Percentiles rank a stretch among this genome's conserved stretches.
Evolutionary conservation across 345 rosid genomes (phyloP).

Genomic region (Salix koriyanagi): DNA sequence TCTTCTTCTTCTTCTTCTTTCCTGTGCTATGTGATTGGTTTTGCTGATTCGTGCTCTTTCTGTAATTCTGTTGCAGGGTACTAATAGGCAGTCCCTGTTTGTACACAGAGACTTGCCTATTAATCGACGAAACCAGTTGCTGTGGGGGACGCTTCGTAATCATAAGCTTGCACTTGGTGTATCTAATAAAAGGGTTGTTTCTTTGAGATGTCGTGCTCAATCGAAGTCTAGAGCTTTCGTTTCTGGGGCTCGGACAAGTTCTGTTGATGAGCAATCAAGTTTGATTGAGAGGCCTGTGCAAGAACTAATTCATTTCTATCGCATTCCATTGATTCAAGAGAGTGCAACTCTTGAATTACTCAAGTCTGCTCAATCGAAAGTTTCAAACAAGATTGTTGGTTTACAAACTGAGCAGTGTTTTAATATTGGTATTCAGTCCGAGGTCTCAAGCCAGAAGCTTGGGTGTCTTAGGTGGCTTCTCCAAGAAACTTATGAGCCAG

Average conservation of each 20-base stretch:
- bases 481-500: slow-evolving; percentile 86
- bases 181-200: slow-evolving; percentile 15
- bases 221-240: slow-evolving; percentile 49
- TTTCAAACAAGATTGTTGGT: slow-evolving; percentile 62
- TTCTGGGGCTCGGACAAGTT: slow-evolving; percentile 29
- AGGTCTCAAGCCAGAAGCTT: slow-evolving; percentile 48
- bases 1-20: not conserved
- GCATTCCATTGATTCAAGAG: slow-evolving; percentile 74
- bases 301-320: slow-evolving; percentile 65
- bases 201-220: slow-evolving; percentile 52
- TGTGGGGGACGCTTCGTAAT: slow-evolving; percentile 14
- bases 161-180: not conserved
- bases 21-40: not conserved
- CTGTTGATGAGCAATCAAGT: slow-evolving; percentile 42
- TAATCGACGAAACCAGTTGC: slow-evolving; percentile 16
- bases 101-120: slow-evolving; percentile 5
- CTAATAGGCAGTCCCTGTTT: slow-evolving; percentile 11
- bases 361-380: slow-evolving; percentile 55
- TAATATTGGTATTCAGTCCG: slow-evolving; percentile 54
- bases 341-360: slow-evolving; percentile 62
- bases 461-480: slow-evolving; percentile 73
- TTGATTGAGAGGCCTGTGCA: slow-evolving; percentile 53
- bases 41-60: not conserved
- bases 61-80: slow-evolving; percentile 11
- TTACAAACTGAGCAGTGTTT: slow-evolving; percentile 83